Conservation (phyloP, 495 filamentous ascomycete species). For the Penicillium flavigenum region DNA sequence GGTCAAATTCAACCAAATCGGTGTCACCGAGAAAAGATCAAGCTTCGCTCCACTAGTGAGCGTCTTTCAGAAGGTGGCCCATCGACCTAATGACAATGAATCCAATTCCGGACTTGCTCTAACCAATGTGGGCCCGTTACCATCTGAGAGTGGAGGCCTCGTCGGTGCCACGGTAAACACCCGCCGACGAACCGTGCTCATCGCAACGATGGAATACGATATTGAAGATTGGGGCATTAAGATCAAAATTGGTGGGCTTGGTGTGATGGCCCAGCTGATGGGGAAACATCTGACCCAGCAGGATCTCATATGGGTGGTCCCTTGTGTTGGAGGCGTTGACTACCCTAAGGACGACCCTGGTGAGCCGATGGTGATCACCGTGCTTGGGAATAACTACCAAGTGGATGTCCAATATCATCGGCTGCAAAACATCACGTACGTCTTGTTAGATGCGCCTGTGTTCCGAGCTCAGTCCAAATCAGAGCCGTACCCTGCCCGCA, state of each 20-base stretch:
- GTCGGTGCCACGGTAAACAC: constrained; percentile 36
- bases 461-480: constrained; percentile 68
- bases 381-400: constrained; percentile 62
- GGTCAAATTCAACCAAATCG: constrained; percentile 68
- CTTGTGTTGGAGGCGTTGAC: constrained; percentile 65
- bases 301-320: constrained; percentile 71
- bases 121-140: constrained; percentile 41
- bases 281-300: constrained; percentile 65
- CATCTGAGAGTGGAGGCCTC: constrained; percentile 42
- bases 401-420: constrained; percentile 66
- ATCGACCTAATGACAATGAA: background rate
- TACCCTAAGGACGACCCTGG: constrained; percentile 60
- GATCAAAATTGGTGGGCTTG: constrained; percentile 71
- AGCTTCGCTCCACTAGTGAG: constrained; percentile 15
- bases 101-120: constrained; percentile 29
- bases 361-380: constrained; percentile 62
- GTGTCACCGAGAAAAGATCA: constrained; percentile 51
- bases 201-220: constrained; percentile 72
- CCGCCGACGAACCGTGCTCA: constrained; percentile 56
- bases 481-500: constrained; percentile 68
- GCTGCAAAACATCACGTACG: constrained; percentile 68
- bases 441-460: constrained; percentile 68
- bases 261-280: constrained; percentile 70
- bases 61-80: constrained; percentile 18
- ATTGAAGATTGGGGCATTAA: constrained; percentile 72